These are phyloP conservation scores for Corchorus capsularis DNA, from an alignment of 345 rosid genomes.

Conservation along the genomic window DNA sequence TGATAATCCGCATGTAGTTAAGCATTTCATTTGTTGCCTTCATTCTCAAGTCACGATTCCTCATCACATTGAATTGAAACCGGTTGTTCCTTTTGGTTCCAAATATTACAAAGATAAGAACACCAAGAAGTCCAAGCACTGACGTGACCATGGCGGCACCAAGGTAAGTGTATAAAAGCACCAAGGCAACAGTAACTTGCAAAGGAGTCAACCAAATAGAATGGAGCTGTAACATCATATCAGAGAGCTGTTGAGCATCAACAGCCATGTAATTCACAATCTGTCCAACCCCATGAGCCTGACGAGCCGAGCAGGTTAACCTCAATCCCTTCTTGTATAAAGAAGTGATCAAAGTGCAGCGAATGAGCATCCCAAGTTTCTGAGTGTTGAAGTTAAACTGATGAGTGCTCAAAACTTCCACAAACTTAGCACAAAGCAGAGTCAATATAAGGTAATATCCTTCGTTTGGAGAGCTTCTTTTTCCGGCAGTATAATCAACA, in stretches of 20 bases:
- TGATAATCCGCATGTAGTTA: conserved; percentile 86
- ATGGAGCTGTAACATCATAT: conserved; percentile 95
- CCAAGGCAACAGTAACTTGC: conserved; percentile 65
- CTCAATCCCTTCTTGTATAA: conserved; percentile 77
- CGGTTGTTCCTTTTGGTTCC: conserved; percentile 68
- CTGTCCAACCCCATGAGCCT: conserved; percentile 93
- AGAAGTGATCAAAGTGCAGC: conserved; percentile 81
- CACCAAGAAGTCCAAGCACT: conserved; percentile 51
- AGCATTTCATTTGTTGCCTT: conserved; percentile 95
- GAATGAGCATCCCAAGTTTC: conserved; percentile 92
- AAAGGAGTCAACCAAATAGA: conserved; percentile 91
- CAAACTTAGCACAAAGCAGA: conserved; percentile 72
- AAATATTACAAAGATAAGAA: conserved; percentile 47
- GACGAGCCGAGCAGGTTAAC: conserved; percentile 81
- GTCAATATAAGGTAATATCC: conserved; percentile 78
- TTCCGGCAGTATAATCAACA: conserved; percentile 82
- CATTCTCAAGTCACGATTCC: conserved; percentile 82
- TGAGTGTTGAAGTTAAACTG: conserved; percentile 89
- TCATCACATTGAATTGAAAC: conserved; percentile 68
- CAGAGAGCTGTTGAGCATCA: conserved; percentile 95
- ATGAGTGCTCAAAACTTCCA: conserved; percentile 77
- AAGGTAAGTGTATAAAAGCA: conserved; percentile 63
- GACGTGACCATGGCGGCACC: conserved; percentile 64
- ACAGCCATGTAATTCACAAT: conserved; percentile 99
- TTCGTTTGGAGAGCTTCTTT: conserved; percentile 64